These are phyloP conservation scores for Barnettozyma botsteinii DNA, from an alignment of 805 yeast species.

Conservation along the genomic window DNA sequence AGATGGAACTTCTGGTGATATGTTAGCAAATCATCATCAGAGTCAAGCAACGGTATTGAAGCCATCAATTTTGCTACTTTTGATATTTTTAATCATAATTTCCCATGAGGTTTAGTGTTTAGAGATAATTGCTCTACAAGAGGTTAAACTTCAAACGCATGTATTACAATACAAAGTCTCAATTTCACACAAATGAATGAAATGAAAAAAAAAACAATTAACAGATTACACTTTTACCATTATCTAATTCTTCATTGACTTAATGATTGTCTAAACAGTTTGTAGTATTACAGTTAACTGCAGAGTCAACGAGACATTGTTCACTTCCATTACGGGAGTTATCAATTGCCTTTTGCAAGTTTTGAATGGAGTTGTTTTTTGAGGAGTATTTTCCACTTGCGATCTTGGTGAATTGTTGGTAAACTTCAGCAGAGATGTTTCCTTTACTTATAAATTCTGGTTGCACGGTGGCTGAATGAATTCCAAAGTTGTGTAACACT, in stretches of 20 bases:
- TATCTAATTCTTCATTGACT: neutral
- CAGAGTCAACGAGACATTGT: slow-evolving; percentile 46
- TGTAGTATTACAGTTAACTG: slow-evolving; percentile 43
- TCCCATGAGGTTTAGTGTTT: too few relatives aligned
- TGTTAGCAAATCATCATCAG: neutral
- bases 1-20: neutral
- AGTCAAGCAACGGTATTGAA: neutral
- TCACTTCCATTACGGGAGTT: slow-evolving; percentile 25
- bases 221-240: too few relatives aligned
- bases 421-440: slow-evolving; percentile 27
- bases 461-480: slow-evolving; percentile 92
- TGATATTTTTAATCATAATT: too few relatives aligned
- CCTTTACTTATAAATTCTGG: slow-evolving; percentile 65
- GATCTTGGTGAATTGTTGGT: slow-evolving; percentile 30
- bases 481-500: slow-evolving; percentile 76
- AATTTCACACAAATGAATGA: too few relatives aligned
- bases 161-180: too few relatives aligned
- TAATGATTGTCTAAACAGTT: slow-evolving; percentile 31
- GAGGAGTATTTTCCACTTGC: slow-evolving; percentile 28
- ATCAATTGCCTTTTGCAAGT: slow-evolving; percentile 8
- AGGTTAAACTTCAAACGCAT: too few relatives aligned
- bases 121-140: too few relatives aligned
- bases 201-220: neutral
- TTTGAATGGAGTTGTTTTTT: slow-evolving; percentile 14
- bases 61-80: too few relatives aligned